These are phyloP conservation scores for Jaminaea rosea DNA, from an alignment of 1,284 basidiomycete species.

Conservation along the genomic window DNA sequence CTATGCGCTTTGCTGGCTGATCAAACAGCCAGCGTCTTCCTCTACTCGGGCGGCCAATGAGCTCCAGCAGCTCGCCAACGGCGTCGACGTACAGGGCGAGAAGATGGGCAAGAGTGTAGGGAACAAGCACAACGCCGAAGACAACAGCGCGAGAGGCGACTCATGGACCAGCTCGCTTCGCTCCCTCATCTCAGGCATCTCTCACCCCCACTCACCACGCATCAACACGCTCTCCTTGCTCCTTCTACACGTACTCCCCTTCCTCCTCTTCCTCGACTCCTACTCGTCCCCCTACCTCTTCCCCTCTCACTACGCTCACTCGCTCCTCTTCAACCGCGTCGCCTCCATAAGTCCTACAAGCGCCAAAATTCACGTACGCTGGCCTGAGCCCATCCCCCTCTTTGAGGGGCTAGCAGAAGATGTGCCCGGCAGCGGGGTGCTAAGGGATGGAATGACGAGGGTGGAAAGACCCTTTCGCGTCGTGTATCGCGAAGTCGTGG, in stretches of 20 bases:
- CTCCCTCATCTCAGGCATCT: slow-evolving; percentile 23
- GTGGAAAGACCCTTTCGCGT: slow-evolving; percentile 22
- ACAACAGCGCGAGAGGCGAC: background rate
- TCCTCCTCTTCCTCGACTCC: slow-evolving; percentile 37
- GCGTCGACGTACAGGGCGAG: slow-evolving; percentile 19
- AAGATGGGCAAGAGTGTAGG: slow-evolving; percentile 11
- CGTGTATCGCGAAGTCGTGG: slow-evolving; percentile 14
- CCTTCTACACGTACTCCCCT: slow-evolving; percentile 30
- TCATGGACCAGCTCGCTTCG: slow-evolving; percentile 14
- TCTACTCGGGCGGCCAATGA: slow-evolving; percentile 9
- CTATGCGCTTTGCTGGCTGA: slow-evolving; percentile 20
- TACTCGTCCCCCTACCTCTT: slow-evolving; percentile 41
- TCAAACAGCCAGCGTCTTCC: slow-evolving; percentile 13
- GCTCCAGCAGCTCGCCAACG: slow-evolving; percentile 22
- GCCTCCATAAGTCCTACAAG: slow-evolving; percentile 32
- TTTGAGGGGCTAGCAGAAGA: slow-evolving; percentile 28
- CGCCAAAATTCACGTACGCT: slow-evolving; percentile 40
- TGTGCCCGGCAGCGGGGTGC: slow-evolving; percentile 2
- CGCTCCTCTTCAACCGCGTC: slow-evolving; percentile 37
- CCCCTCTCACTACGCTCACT: slow-evolving; percentile 41
- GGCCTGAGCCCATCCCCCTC: slow-evolving; percentile 31
- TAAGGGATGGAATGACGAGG: slow-evolving; percentile 14
- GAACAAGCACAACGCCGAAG: slow-evolving; percentile 13
- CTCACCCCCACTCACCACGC: slow-evolving; percentile 22
- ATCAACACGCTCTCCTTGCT: slow-evolving; percentile 32